Conservation (phyloP, 495 filamentous ascomycete genomes). For the Tricharina praecox region DNA sequence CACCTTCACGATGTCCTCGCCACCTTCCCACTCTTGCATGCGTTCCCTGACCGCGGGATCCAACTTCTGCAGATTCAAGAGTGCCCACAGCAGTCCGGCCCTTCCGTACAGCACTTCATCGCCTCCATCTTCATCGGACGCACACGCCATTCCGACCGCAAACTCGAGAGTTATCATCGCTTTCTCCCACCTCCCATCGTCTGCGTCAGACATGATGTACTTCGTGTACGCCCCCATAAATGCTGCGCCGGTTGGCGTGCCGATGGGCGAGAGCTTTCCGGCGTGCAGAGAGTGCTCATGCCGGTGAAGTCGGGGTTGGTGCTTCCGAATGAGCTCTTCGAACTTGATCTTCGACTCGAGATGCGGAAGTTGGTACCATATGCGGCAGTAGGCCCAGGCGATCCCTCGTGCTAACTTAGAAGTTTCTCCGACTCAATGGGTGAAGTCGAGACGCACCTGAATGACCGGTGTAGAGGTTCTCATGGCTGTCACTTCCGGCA, state of each 20-base stretch:
- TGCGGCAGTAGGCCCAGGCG: conserved; percentile 6
- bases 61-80: conserved; percentile 28
- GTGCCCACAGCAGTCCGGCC: conserved; percentile 31
- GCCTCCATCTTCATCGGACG: conserved; percentile 18
- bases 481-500: background rate
- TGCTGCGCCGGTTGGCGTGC: background rate
- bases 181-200: conserved; percentile 2
- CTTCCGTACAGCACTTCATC: conserved; percentile 34
- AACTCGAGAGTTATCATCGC: conserved; percentile 3
- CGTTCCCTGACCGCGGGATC: conserved; percentile 19
- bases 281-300: background rate
- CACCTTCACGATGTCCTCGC: conserved; percentile 17
- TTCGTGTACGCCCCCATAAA: conserved; percentile 1
- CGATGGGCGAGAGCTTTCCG: conserved; percentile 2
- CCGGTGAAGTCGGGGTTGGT: background rate
- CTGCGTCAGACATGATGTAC: background rate
- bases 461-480: conserved; percentile 7
- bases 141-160: background rate
- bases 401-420: conserved; percentile 8
- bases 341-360: background rate
- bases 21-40: conserved; percentile 13
- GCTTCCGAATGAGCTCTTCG: background rate
- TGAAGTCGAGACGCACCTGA: conserved; percentile 8
- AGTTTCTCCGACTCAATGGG: no score
- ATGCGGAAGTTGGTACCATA: conserved; percentile 1